Base-by-base conservation (phyloP, 2,329 filamentous ascomycete species). In the Mycogone perniciosa region DNA sequence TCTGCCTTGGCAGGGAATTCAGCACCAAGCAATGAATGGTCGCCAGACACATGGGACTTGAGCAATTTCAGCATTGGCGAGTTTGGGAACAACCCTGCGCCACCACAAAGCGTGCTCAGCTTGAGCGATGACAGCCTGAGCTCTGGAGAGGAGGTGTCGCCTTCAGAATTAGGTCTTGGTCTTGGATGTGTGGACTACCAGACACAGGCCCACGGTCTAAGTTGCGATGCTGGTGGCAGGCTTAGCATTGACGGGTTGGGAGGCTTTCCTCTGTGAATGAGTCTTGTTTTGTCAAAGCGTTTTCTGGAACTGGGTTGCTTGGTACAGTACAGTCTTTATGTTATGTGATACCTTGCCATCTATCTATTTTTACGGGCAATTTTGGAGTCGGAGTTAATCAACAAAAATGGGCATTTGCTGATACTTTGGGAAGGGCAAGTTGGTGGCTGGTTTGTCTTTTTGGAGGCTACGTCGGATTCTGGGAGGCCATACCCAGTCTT, bases 41-140 rank as follows among this genome's bases (percentile, higher is more conserved):
- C 79, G 2, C 76, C 78, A 0, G 78, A 82, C 53, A 70, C 76
- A 2, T 83, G 80, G 75, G 77, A 81, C 47, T 63, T 81, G 38
- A 67, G 71, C 13, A 67, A 69, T 9, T 77, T 80, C 59, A 76
- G 71, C 55, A 67, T 81, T 8, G 71, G 68, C 4, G 76, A 80
- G n/a, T 70, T 76, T 51, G 67, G 62, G 5, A 64, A 65, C 26
- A 69, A 67, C 47, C 67, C 70, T 0, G 68, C 66, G 1, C 67
- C 72, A 29, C 70, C 77, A 7, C 77, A 79, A 57, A 80, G 76
- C 53, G 76, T 78, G 34, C 67, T 78, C 13, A 81, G 77, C 59
- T 64, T 80, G 43, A 81, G 78, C 54, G 79, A 81, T 48, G 79
- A 81, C 57, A 80, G 77, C 59, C 64, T 82, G 40, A 79, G 77